Base-by-base conservation (phyloP, 169 alveolate species). In the Plasmodium knowlesi region DNA sequence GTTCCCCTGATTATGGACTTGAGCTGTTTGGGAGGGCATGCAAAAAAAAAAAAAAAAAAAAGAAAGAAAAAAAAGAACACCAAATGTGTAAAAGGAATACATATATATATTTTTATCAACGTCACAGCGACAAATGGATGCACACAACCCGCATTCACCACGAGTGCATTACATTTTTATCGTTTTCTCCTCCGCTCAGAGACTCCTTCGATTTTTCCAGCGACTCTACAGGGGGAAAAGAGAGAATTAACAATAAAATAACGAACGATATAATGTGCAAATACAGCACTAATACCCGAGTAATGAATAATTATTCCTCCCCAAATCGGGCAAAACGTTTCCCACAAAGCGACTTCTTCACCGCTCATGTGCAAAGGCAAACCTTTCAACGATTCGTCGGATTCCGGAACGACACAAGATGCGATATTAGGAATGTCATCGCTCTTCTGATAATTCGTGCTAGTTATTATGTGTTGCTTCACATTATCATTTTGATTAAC, bases 1-100 rank as follows among this genome's bases (percentile, higher is more conserved):
- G 81, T 79, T 78, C 94, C 94, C 43, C 94, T 76, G n/a, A 88
- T 88, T 34, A 88, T 88, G 9, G 94, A 88, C 78, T 88, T 88
- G 25, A 88, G 82, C 94, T 88, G 32, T 74, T 22, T 5, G 22
- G 22, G 32, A 16, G 54, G 54, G 8, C 32, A 22, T 74, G 57
- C 19, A 39, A 25, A 50, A 6, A 73, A 30, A 28, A 5, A 71
- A 73, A 72, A 85, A 53, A 4, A 9, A 25, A 82, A 10, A 19
- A 1, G 57, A 46, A 46, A n/a, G n/a, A 39, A 25, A 50, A 6
- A 73, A 30, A 28, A 5, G 43, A 73, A 12, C 6, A 3, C 9
- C 61, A 50, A 50, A 50, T 50, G 61, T 25, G 22, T 19, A 70
- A 37, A 39, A 50, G 28, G 80, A 28, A 84, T 71, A 30, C 14